These are phyloP conservation scores for Xylaria intraflava DNA, from an alignment of 495 filamentous ascomycete genomes.

Conservation along the genomic window DNA sequence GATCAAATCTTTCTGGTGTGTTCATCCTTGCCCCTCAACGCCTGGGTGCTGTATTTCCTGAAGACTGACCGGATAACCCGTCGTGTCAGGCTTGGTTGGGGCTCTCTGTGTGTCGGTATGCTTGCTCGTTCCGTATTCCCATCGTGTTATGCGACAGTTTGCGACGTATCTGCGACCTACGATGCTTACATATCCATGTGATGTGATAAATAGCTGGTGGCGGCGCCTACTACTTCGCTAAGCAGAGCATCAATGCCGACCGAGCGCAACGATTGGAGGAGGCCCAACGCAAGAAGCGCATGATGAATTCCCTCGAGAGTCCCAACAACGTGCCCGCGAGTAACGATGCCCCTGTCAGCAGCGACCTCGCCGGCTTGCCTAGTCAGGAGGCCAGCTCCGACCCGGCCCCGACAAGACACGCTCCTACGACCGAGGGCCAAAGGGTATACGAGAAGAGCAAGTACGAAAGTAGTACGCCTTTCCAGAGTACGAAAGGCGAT, in stretches of 20 bases:
- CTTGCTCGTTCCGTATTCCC: constrained; percentile 3
- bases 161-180: background rate
- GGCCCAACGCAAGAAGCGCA: constrained; percentile 56
- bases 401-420: constrained; percentile 81
- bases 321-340: constrained; percentile 31
- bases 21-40: background rate
- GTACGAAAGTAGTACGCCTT: constrained; percentile 71
- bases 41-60: background rate
- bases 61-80: background rate
- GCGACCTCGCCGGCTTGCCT: constrained; percentile 63
- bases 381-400: constrained; percentile 72
- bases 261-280: constrained; percentile 64
- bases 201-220: constrained; percentile 58
- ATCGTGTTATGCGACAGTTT: background rate
- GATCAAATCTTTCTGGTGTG: constrained; percentile 59
- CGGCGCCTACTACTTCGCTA: constrained; percentile 89
- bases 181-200: constrained; percentile 16
- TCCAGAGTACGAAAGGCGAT: constrained; percentile 70
- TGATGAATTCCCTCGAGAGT: constrained; percentile 54
- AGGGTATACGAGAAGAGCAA: constrained; percentile 75
- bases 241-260: constrained; percentile 86
- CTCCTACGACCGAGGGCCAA: constrained; percentile 64
- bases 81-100: constrained; percentile 70
- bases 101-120: constrained; percentile 71
- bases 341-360: background rate